A percentile compares a stretch with the other conserved stretches of the same genome.
Evolutionary conservation across 2,329 filamentous ascomycete genomes (phyloP).

Genomic region (Gaeumannomyces tritici): DNA sequence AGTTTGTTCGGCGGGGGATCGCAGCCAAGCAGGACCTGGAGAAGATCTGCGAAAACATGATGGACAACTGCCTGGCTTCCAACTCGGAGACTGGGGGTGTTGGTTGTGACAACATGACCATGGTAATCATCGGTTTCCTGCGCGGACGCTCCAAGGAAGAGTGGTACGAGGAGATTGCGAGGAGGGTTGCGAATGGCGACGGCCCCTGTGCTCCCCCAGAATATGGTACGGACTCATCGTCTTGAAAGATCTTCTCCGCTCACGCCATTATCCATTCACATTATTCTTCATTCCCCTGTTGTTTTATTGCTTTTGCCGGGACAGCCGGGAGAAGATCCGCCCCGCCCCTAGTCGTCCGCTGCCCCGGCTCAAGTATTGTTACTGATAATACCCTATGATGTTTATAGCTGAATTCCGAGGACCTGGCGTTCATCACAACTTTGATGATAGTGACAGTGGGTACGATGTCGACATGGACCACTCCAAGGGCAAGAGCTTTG

Average conservation of each 20-base stretch:
- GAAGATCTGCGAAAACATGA: constrained; percentile 99
- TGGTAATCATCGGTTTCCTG: constrained; percentile 82
- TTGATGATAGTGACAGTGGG: constrained; percentile 68
- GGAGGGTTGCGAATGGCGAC: constrained; percentile 90
- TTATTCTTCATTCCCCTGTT: background rate
- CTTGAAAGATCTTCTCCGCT: constrained; percentile 9
- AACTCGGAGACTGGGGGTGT: constrained; percentile 98
- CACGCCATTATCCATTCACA: background rate
- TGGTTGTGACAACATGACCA: constrained; percentile 99
- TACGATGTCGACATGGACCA: constrained; percentile 68
- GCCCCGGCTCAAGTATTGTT: background rate
- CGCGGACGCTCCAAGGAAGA: constrained; percentile 90
- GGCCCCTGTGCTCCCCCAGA: constrained; percentile 97
- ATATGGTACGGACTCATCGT: constrained; percentile 74
- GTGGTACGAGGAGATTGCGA: constrained; percentile 95
- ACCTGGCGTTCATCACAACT: constrained; percentile 72
- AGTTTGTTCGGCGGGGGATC: constrained; percentile 94
- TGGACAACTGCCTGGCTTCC: constrained; percentile 97
- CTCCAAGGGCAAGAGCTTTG: constrained; percentile 47
- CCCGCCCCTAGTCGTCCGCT: background rate
- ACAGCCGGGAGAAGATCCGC: background rate
- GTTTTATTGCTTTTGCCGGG: background rate
- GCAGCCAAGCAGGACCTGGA: constrained; percentile 91
- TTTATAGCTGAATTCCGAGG: constrained; percentile 71
- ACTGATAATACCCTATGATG: constrained; percentile 14